Percentiles rank a stretch among this genome's conserved stretches.
These are phyloP conservation scores for Cardamine resedifolia DNA, from an alignment of 345 rosid genomes.

Conservation along the genomic window DNA sequence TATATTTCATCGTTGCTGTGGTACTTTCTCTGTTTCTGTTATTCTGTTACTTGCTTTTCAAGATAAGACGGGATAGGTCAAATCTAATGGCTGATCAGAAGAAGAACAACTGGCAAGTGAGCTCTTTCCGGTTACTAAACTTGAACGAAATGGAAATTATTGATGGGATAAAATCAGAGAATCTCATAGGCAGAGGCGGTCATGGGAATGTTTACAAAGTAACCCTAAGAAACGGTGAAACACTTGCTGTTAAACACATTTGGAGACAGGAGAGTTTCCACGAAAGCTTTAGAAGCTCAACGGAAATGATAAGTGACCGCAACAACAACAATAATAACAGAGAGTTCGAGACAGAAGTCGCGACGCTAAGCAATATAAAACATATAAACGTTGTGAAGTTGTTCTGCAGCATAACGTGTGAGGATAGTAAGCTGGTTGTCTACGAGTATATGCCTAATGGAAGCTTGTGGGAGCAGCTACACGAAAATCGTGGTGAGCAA, in stretches of 20 bases:
- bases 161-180: conserved; percentile 58
- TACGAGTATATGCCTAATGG: conserved; percentile 84
- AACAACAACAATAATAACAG: conserved; percentile 35
- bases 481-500: conserved; percentile 45
- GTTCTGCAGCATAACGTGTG: conserved; percentile 81
- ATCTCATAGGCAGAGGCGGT: conserved; percentile 86
- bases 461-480: conserved; percentile 86
- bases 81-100: conserved; percentile 36
- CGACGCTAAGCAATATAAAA: conserved; percentile 65
- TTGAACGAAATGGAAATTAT: conserved; percentile 65
- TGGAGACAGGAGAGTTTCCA: conserved; percentile 40
- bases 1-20: conserved; percentile 45
- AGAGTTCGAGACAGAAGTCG: conserved; percentile 74
- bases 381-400: conserved; percentile 88
- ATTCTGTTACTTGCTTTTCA: conserved; percentile 39
- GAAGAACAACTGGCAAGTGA: conserved; percentile 65
- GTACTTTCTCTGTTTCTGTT: conserved; percentile 41
- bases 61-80: conserved; percentile 36
- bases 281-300: conserved; percentile 44
- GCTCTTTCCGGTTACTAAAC: conserved; percentile 53
- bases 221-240: conserved; percentile 51
- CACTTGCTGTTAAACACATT: conserved; percentile 82
- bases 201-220: conserved; percentile 84
- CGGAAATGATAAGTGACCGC: conserved; percentile 44
- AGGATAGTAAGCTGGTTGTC: conserved; percentile 79